Percentiles rank a stretch among this genome's conserved stretches.
These are phyloP conservation scores for Mallotus repandus DNA, from an alignment of 441 rosid genomes.

Conservation along the genomic window DNA sequence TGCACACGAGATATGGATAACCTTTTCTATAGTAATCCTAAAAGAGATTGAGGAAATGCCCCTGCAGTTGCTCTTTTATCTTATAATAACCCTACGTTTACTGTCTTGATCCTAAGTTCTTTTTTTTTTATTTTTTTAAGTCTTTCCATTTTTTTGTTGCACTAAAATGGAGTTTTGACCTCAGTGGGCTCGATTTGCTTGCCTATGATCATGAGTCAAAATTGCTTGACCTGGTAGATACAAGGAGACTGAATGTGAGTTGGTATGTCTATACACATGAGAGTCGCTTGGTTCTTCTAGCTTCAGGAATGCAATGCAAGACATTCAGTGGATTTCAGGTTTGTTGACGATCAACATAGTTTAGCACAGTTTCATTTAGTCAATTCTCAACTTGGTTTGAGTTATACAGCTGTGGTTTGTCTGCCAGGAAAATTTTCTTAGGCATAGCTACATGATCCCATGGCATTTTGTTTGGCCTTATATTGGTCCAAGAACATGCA, in stretches of 20 bases:
- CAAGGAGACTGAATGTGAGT: constrained; percentile 63
- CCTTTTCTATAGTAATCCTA: not conserved
- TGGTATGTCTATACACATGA: constrained; percentile 97
- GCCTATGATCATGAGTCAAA: constrained; percentile 57
- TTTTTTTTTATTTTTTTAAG: constrained; percentile 1
- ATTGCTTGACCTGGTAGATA: constrained; percentile 74
- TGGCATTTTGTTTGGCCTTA: not conserved
- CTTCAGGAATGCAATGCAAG: constrained; percentile 98
- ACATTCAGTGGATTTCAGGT: constrained; percentile 91
- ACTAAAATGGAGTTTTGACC: constrained; percentile 32
- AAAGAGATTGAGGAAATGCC: not conserved
- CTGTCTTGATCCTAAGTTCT: not conserved
- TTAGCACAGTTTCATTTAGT: constrained; percentile 10
- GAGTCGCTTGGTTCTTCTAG: constrained; percentile 93
- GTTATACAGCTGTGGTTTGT: constrained; percentile 13
- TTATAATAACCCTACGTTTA: not conserved
- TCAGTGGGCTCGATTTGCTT: constrained; percentile 92
- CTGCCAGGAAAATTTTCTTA: not conserved
- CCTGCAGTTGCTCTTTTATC: not conserved
- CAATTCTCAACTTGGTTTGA: constrained; percentile 8
- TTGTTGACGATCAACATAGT: constrained; percentile 17
- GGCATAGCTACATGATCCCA: not conserved
- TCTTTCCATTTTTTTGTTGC: constrained; percentile 21
- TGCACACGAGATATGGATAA: not conserved
- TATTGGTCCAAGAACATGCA: not conserved